Conservation (phyloP, 1,284 basidiomycete species). For the Fomitopsis betulina region DNA sequence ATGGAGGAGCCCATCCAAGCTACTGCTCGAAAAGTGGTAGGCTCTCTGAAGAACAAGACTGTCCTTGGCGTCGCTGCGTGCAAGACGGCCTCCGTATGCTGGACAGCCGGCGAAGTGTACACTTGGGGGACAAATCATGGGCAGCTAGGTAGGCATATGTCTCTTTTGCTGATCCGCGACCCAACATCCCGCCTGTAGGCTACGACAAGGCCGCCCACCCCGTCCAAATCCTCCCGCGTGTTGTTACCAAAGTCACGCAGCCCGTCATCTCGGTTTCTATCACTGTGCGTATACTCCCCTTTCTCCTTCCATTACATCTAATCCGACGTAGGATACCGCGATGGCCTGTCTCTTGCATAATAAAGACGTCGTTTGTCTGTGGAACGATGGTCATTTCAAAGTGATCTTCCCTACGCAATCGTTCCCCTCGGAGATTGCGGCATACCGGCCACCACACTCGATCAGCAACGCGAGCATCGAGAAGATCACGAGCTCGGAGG, state of each 20-base stretch:
- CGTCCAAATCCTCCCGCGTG: conserved; percentile 77
- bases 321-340: conserved; percentile 61
- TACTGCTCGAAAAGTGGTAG: conserved; percentile 73
- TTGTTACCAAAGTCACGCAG: conserved; percentile 75
- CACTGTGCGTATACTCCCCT: conserved; percentile 43
- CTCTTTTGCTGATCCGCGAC: neutral
- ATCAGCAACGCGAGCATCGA: conserved; percentile 67
- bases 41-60: conserved; percentile 75
- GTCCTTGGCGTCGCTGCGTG: conserved; percentile 86
- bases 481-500: conserved; percentile 82
- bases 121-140: conserved; percentile 97
- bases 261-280: conserved; percentile 69
- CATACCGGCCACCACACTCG: conserved; percentile 79
- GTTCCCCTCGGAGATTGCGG: conserved; percentile 70
- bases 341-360: conserved; percentile 76
- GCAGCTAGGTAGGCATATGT: conserved; percentile 65
- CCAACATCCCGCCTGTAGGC: conserved; percentile 34
- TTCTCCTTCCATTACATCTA: neutral
- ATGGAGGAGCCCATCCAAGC: conserved; percentile 57
- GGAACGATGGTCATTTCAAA: conserved; percentile 73
- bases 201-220: conserved; percentile 76
- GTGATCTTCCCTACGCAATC: conserved; percentile 70
- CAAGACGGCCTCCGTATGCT: conserved; percentile 86
- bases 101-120: conserved; percentile 82
- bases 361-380: conserved; percentile 80